Base-by-base conservation (phyloP, 306 rosid genomes). In the Hippophae tibetana region DNA sequence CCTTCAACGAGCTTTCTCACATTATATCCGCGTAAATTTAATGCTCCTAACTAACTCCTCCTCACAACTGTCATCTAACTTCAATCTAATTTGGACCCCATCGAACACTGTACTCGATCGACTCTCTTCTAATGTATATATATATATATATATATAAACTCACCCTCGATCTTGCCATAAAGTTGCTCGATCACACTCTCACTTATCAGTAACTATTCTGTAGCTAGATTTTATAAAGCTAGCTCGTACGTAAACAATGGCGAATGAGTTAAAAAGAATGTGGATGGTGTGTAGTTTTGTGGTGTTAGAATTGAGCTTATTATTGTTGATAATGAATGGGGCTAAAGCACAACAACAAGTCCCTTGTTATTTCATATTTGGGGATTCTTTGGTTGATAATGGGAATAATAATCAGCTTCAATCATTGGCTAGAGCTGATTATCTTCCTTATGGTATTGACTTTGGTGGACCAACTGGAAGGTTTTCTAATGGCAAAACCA, bases 331-430 rank as follows among this genome's bases (percentile, higher is more conserved):
- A 52, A 13, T 45, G 8, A 13, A 47, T 72, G 69, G 62, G 40
- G 77, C 54, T 11, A 69, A 64, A 73, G 78, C 45, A 41, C 95
- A 64, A 38, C 89, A 82, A 23, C 84, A 79, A 80, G 95, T 72
- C 31, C 95, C 96, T 41, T 85, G 99, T 64, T 92, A 81, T 73
- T 92, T 92, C 84, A 81, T 88, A 0, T 92, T 92, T 75, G 99
- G 99, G 3, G 99, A 92, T 69, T 92, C 96, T 0, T 64, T 82
- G 80, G 96, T 89, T 40, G 96, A 92, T 60, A 83, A 84, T 76
- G 96, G 96, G 18, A 92, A 92, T 62, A 92, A 88, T 52, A 88
- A 92, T 63, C 79, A 65, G 54, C 99, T 92, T 42, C 52, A 40
- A 2, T 85, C 99, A 43, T 61, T 85, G 61, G 99, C 96, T 6